Base-by-base conservation (phyloP, 495 filamentous ascomycete species). In the Penicillium macrosclerotiorum region DNA sequence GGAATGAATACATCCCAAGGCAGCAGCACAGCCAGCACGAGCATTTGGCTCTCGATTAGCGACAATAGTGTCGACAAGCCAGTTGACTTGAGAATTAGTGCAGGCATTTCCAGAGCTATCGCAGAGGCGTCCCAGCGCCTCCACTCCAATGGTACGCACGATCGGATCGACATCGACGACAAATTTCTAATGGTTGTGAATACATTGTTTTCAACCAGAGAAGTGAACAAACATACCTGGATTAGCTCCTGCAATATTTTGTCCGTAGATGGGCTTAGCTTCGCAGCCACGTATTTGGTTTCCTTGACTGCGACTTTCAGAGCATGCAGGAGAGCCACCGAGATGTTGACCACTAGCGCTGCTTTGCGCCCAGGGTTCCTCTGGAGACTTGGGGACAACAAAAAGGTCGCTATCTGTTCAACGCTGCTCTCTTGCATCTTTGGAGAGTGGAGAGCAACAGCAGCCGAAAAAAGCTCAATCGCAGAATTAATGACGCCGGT, bases 341-440 rank as follows among this genome's bases (percentile, higher is more conserved):
- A 87, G 50, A 95, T 78, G 57, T 99, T 99, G 49, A 97, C 84
- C 38, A 81, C 83, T 71, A 97, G 87, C 12, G 93, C 91, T 30
- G 90, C 84, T 60, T 86, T 95, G 32, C 93, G 75, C 19, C 90
- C 90, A 16, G 85, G 87, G 53, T 96, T 91, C 43, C 91, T 80
- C 51, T 95, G 89, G 13, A 96, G 73, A 31, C 74, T 80, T 1
- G 80, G 79, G 8, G 90, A 88, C 4, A 88, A 84, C 3, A 95
- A 71, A 50, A 90, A 94, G 0, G 88, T 92, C 3, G 88, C 81
- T 34, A 99, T 79, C 55, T 97, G 94, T 59, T 96, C 94, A 7
- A 97, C 75, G 17, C 92, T 87, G 56, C 93, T 94, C 62, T 97
- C 93, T 57, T 99, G 93, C 8, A 99, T 87, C 52, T 90, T 95